These are phyloP conservation scores for Moesziomyces sp. DNA, from an alignment of 1,284 basidiomycete species.

Conservation along the genomic window DNA sequence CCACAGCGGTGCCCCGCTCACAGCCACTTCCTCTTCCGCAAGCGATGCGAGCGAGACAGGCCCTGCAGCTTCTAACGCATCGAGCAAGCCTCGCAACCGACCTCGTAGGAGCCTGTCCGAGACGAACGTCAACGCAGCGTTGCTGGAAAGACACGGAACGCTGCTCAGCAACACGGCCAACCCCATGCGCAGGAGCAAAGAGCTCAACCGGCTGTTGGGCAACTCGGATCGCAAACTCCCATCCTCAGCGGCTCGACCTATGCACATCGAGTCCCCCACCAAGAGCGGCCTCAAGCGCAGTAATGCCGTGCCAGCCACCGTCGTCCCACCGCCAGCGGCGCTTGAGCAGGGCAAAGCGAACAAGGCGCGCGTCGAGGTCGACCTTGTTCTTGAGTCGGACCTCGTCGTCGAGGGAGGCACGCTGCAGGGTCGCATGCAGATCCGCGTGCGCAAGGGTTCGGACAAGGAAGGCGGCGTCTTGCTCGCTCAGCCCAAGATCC, in stretches of 20 bases:
- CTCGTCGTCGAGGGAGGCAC: conserved; percentile 83
- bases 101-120: conserved; percentile 39
- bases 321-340: conserved; percentile 35
- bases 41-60: background rate
- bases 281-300: conserved; percentile 25
- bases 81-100: conserved; percentile 24
- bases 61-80: background rate
- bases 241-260: conserved; percentile 23
- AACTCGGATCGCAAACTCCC: conserved; percentile 49
- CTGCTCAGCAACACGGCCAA: conserved; percentile 53
- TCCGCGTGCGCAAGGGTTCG: conserved; percentile 75
- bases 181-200: conserved; percentile 53
- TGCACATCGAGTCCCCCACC: conserved; percentile 5
- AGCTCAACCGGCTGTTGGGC: conserved; percentile 55
- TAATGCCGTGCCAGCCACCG: conserved; percentile 21
- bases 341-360: conserved; percentile 59
- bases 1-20: conserved; percentile 9
- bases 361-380: conserved; percentile 82
- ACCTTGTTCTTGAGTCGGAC: conserved; percentile 81
- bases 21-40: background rate
- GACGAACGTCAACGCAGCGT: conserved; percentile 20
- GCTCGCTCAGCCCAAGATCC: conserved; percentile 81
- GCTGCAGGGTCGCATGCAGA: conserved; percentile 78
- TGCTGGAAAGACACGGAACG: conserved; percentile 55
- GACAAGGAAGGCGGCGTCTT: conserved; percentile 73